Base-by-base conservation (phyloP, 2,329 filamentous ascomycete genomes). In the Atkinsonella hypoxylon region DNA sequence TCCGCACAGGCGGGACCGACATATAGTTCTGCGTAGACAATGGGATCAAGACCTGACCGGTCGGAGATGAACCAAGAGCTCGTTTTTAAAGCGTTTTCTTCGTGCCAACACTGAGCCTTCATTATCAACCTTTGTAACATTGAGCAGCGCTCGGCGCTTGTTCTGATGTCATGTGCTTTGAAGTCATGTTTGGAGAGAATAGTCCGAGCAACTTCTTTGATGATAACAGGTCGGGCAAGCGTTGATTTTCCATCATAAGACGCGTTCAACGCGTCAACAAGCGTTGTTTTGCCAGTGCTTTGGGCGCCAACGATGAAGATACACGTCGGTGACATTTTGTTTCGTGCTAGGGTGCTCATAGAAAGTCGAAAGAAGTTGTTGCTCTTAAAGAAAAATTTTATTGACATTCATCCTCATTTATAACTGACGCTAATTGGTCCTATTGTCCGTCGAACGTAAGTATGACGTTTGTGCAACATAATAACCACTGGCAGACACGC, bases 261-360 rank as follows among this genome's bases (percentile, higher is more conserved):
- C 4, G 44, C 44, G 4, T 12, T 31, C 6, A 46, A 31, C 13
- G 44, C 32, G 31, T 46, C n/a, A 18, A 46, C n/a, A 32, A 46
- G 44, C 9, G 44, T 46, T 1, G 44, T 38, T n/a, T 46, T 38
- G 44, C 44, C 44, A 8, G 44, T 46, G 44, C 44, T 6, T 15
- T 46, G 44, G 17, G 44, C 44, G 44, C 44, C 44, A 31, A 46
- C 18, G 31, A 46, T 46, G 31, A 36, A 46, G 30, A 46, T 46
- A 31, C 36, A 39, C 36, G 36, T 39, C 8, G 36, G 36, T 39
- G 15, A 13, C 36, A 39, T 39, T 10, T 2, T 39, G 8, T 39
- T 10, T 17, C n/a, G 36, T 2, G n/a, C n/a, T 39, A 39, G 7
- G 9, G 36, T 39, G 36, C 36, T 39, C n/a, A 39, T 4, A 39